phyloP scores from a whole-genome alignment of 73 alveolate genomes.

The Paramecium caudatum region DNA sequence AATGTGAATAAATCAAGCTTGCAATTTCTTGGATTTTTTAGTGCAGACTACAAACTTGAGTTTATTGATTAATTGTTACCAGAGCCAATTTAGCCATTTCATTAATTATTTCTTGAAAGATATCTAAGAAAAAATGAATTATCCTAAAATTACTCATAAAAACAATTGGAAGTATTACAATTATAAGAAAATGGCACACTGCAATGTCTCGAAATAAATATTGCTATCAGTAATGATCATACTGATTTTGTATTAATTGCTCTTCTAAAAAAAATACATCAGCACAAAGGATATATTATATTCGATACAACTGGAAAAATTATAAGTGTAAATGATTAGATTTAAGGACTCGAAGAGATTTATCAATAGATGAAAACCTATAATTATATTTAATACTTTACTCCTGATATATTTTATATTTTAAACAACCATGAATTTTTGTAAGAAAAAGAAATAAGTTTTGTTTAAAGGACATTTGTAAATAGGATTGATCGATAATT shows the following conservation, averaged over 20 bases:
- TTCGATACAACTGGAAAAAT: not conserved
- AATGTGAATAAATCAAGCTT: not conserved
- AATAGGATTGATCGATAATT: not conserved
- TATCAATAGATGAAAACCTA: not conserved
- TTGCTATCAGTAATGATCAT: not conserved
- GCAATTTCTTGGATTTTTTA: not conserved
- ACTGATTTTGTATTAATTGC: not conserved
- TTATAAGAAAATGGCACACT: not conserved
- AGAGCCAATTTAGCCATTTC: constrained; percentile 21
- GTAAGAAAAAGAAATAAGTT: not conserved
- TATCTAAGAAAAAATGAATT: not conserved
- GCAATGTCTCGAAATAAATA: not conserved
- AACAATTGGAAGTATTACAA: not conserved
- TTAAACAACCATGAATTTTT: not conserved
- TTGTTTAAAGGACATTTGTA: not conserved
- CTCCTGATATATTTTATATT: not conserved
- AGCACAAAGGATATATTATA: constrained; percentile 10
- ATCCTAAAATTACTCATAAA: not conserved
- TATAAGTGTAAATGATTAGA: not conserved
- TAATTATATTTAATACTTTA: not conserved
- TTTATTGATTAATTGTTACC: constrained; percentile 4
- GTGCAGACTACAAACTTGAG: not conserved
- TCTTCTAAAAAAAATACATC: not conserved
- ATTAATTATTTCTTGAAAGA: not conserved
- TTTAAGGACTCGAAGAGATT: not conserved